Conservation (phyloP, 768 basidiomycete genomes). For the Macrolepiota dolichaula region DNA sequence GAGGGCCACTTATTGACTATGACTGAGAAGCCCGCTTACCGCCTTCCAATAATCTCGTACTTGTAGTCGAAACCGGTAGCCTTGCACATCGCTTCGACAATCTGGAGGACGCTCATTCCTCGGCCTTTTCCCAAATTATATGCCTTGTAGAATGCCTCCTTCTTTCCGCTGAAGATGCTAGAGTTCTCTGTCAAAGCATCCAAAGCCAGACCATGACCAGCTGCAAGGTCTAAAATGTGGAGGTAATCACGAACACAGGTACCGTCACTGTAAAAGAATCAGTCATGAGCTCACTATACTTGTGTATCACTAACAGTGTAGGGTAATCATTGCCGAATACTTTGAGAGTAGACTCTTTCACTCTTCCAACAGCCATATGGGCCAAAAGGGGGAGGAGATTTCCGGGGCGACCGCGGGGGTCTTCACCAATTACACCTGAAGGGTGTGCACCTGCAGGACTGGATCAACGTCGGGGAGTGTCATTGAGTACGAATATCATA, state of each 20-base stretch:
- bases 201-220: slow-evolving; percentile 88
- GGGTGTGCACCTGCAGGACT: slow-evolving; percentile 99
- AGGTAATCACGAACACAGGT: slow-evolving; percentile 98
- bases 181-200: slow-evolving; percentile 71
- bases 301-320: slow-evolving; percentile 58
- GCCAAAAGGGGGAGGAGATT: slow-evolving; percentile 92
- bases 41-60: slow-evolving; percentile 85
- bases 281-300: background rate
- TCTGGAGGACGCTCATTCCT: slow-evolving; percentile 91
- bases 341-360: slow-evolving; percentile 63
- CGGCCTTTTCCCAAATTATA: slow-evolving; percentile 96
- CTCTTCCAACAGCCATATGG: slow-evolving; percentile 90
- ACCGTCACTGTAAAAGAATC: slow-evolving; percentile 63
- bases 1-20: slow-evolving; percentile 3
- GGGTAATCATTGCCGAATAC: slow-evolving; percentile 98
- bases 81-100: slow-evolving; percentile 91
- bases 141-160: slow-evolving; percentile 73
- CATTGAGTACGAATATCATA: background rate
- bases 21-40: slow-evolving; percentile 50
- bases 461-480: background rate
- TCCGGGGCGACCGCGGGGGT: slow-evolving; percentile 92
- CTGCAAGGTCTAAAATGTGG: slow-evolving; percentile 92
- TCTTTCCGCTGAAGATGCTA: slow-evolving; percentile 53
- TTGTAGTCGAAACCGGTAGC: slow-evolving; percentile 87
- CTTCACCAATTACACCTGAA: slow-evolving; percentile 92